These are phyloP conservation scores for Nidularia sp. DNA, from an alignment of 768 basidiomycete genomes.

Conservation along the genomic window DNA sequence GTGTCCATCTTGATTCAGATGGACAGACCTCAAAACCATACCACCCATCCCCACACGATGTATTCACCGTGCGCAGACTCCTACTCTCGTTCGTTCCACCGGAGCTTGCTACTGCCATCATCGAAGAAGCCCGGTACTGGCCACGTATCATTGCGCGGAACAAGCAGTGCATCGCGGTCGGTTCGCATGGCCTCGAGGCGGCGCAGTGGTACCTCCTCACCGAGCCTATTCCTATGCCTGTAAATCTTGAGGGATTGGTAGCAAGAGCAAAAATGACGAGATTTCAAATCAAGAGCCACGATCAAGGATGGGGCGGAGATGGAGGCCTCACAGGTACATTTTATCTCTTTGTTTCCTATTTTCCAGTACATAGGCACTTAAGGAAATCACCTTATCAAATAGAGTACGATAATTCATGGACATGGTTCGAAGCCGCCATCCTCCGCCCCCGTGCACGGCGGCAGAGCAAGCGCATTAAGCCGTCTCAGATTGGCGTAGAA, in stretches of 20 bases:
- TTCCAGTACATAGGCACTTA: too few relatives aligned
- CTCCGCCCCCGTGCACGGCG: slow-evolving; percentile 6
- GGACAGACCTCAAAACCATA: too few relatives aligned
- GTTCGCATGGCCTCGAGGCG: not conserved
- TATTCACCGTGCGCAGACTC: not conserved
- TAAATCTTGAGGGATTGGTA: not conserved
- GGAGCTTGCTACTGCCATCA: not conserved
- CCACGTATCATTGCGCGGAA: not conserved
- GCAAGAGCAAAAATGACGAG: slow-evolving; percentile 2
- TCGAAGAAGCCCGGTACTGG: not conserved
- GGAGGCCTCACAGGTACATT: slow-evolving; percentile 6
- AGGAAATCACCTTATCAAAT: not conserved
- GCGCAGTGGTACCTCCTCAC: not conserved
- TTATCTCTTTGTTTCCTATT: too few relatives aligned
- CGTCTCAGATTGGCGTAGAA: too few relatives aligned
- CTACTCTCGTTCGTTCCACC: not conserved
- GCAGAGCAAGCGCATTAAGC: too few relatives aligned
- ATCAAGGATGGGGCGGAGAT: slow-evolving; percentile 22
- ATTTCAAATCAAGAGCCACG: slow-evolving; percentile 8
- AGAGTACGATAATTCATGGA: slow-evolving; percentile 17
- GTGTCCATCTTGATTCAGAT: too few relatives aligned
- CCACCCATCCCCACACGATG: not conserved
- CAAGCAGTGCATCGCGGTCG: not conserved
- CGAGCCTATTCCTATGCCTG: not conserved
- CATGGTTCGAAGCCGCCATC: slow-evolving; percentile 20